Evolutionary conservation across 2,329 filamentous ascomycete species (phyloP).

Genomic region (Paraphaeosphaeria sporulosa): DNA sequence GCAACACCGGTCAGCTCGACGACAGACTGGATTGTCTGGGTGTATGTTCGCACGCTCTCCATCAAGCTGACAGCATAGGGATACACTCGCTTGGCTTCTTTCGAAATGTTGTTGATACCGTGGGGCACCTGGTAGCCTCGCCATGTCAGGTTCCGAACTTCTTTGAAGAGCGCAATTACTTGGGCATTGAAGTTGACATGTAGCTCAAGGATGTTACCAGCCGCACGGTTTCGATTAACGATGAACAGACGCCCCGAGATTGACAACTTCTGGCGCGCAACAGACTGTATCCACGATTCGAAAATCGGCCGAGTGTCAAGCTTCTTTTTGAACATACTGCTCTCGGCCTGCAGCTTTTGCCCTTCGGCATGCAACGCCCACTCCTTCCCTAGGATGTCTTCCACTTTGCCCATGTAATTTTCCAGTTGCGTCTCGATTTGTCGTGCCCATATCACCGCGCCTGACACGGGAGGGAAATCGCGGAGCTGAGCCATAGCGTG

Average conservation of each 20-base stretch:
- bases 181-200: slow-evolving; percentile 96
- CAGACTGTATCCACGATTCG: slow-evolving; percentile 93
- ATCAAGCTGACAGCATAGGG: slow-evolving; percentile 97
- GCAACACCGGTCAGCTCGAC: slow-evolving; percentile 85
- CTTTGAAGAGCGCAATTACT: slow-evolving; percentile 97
- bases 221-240: slow-evolving; percentile 86
- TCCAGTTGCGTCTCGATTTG: slow-evolving; percentile 97
- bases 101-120: slow-evolving; percentile 92
- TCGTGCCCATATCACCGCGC: slow-evolving; percentile 95
- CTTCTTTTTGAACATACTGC: slow-evolving; percentile 93
- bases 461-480: slow-evolving; percentile 93
- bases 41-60: slow-evolving; percentile 95
- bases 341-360: slow-evolving; percentile 90
- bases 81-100: slow-evolving; percentile 98
- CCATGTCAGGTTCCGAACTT: slow-evolving; percentile 95
- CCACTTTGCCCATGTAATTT: slow-evolving; percentile 98
- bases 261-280: slow-evolving; percentile 84
- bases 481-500: slow-evolving; percentile 98
- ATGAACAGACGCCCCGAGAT: slow-evolving; percentile 93
- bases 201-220: slow-evolving; percentile 86
- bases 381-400: slow-evolving; percentile 92
- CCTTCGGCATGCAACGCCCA: slow-evolving; percentile 96
- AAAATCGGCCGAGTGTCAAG: slow-evolving; percentile 93
- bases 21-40: slow-evolving; percentile 87
- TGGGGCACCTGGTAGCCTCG: slow-evolving; percentile 94